Conservation (phyloP, 2,329 filamentous ascomycete species). For the Diaporthe sp. region DNA sequence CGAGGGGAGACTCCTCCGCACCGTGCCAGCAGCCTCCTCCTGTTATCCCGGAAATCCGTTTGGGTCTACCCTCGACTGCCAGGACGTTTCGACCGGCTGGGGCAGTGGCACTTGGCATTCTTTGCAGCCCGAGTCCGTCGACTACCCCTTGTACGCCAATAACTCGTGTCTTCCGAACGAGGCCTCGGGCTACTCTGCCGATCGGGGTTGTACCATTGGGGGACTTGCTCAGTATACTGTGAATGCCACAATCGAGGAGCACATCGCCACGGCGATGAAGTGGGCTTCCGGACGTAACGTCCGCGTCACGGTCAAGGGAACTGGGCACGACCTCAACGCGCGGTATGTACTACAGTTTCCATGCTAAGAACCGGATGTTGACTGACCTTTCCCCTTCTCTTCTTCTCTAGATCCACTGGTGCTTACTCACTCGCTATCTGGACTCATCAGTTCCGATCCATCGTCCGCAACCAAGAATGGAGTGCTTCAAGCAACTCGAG, state of each 20-base stretch:
- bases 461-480: slow-evolving; percentile 16
- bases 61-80: not conserved
- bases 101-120: not conserved
- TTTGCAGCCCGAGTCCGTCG: slow-evolving; percentile 2
- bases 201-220: not conserved
- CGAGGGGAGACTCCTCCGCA: not conserved
- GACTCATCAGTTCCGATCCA: slow-evolving; percentile 41
- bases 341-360: not conserved
- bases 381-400: not conserved
- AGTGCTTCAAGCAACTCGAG: slow-evolving; percentile 23
- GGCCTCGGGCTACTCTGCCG: slow-evolving; percentile 1
- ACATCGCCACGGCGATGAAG: slow-evolving; percentile 2
- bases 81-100: slow-evolving; percentile 1
- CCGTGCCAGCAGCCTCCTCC: slow-evolving; percentile 12
- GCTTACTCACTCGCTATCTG: slow-evolving; percentile 44
- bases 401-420: not conserved
- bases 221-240: not conserved
- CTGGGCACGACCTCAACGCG: slow-evolving; percentile 6
- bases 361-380: not conserved
- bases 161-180: slow-evolving; percentile 10
- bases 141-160: slow-evolving; percentile 4
- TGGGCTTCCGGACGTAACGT: not conserved
- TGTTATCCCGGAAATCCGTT: not conserved
- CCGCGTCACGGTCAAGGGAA: slow-evolving; percentile 12
- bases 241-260: slow-evolving; percentile 1